A percentile compares a stretch with the other conserved stretches of the same genome.
Evolutionary conservation across 2,329 filamentous ascomycete species (phyloP).

Genomic region (Botrytis sinoallii): DNA sequence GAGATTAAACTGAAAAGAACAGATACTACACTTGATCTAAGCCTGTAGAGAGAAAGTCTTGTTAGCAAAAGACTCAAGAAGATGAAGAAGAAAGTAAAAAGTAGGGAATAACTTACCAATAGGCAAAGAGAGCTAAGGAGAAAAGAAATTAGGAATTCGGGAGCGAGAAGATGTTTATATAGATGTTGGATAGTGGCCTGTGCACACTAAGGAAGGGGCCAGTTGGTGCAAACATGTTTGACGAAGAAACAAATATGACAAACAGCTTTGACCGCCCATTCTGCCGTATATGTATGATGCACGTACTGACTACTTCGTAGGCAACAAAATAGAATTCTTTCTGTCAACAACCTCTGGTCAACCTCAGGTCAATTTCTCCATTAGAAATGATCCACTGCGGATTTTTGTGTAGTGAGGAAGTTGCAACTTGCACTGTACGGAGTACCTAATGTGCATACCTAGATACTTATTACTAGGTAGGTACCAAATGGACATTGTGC

Average conservation of each 20-base stretch:
- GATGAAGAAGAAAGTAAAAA: no score
- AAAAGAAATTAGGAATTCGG: slow-evolving; percentile 36
- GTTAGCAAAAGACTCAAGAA: slow-evolving; percentile 42
- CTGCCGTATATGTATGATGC: background rate
- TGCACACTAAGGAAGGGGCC: background rate
- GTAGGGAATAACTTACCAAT: slow-evolving; percentile 41
- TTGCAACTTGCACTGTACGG: background rate
- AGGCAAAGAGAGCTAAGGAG: slow-evolving; percentile 49
- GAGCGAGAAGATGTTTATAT: background rate
- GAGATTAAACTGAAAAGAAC: slow-evolving; percentile 98
- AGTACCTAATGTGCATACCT: background rate
- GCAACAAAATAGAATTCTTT: background rate
- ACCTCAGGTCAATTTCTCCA: background rate
- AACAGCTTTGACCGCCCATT: background rate
- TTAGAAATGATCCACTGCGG: background rate
- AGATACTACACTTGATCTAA: slow-evolving; percentile 89
- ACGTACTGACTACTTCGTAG: background rate
- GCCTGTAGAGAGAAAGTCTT: background rate
- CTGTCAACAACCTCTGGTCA: background rate
- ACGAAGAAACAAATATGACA: background rate
- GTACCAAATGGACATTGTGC: background rate
- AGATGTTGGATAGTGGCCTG: background rate
- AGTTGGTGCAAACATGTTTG: slow-evolving; percentile 9
- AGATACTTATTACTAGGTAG: background rate
- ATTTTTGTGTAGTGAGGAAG: background rate